Evolutionary conservation across 176 grass and related monocot genomes (phyloP), one percentile per base, ranked within the genome.

Genomic region (Canna indica): DNA sequence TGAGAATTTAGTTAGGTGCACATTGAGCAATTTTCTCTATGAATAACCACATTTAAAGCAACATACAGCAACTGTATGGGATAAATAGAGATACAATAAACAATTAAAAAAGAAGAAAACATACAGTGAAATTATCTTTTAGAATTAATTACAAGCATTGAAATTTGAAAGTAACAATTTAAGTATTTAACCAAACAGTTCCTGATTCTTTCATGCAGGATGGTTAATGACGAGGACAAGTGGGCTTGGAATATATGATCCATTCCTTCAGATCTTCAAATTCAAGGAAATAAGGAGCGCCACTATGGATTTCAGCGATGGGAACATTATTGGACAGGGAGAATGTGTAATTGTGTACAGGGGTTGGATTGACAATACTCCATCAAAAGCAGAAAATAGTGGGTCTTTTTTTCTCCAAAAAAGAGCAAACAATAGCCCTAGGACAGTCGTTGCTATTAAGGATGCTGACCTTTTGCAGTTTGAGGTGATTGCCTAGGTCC

Each of bases 271-370:
- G 29, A 63, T 7, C 28, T 63, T 63, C 28, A 63, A 63, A 29
- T 63, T 63, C 59, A 63, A 63, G 59, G 59, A 63, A 63, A 33
- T 63, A 25, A 31, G 30, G 59, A 33, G 28, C 33, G 59, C 59
- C 59, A 63, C 59, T 33, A 34, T 63, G 59, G 16, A 63, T 33
- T 63, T 63, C 59, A 63, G 30, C 26, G 14, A 63, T 63, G 59
- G 17, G 28, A 63, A 63, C 29, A 1, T 63, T 63, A 2, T 63
- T 34, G 59, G 59, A 33, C 29, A 18, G 4, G 59, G 59, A 63
- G 59, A 13, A 33, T 63, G 7, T 20, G 28, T 8, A 3, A 3
- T 1, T 6, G 59, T 63, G 13, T 63, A 33, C n/a, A 63, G 1
- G 30, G 59, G 59, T 63, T 63, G 28, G 15, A 20, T 63, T 33